Conservation (phyloP, 305 asterid genomes). For the Striga hermonthica region DNA sequence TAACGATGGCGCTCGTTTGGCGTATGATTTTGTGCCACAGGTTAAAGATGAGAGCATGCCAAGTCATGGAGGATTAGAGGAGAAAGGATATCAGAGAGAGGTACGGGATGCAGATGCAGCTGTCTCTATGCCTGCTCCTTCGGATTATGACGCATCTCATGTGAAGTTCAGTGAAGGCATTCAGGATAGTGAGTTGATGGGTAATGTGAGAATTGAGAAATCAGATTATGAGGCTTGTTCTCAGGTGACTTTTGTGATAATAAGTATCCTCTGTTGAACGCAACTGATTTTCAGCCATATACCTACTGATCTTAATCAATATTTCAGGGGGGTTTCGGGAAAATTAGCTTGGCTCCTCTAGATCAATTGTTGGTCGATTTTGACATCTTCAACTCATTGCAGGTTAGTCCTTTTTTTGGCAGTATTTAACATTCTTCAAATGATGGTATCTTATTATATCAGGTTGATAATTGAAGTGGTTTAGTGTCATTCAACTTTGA, state of each 20-base stretch:
- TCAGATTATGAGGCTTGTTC: slow-evolving; percentile 51
- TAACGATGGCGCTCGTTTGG: slow-evolving; percentile 47
- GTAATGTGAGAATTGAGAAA: slow-evolving; percentile 42
- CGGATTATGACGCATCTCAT: slow-evolving; percentile 38
- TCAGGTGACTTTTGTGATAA: neutral
- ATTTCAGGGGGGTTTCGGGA: slow-evolving; percentile 44
- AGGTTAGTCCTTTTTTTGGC: slow-evolving; percentile 40
- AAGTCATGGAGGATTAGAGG: slow-evolving; percentile 34
- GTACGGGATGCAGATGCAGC: slow-evolving; percentile 33
- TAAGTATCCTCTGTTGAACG: neutral
- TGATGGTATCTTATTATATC: neutral
- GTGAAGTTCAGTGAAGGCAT: slow-evolving; percentile 40
- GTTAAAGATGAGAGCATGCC: slow-evolving; percentile 34
- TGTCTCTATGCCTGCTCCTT: slow-evolving; percentile 32
- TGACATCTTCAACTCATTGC: slow-evolving; percentile 57
- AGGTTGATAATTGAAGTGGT: neutral
- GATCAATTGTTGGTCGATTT: slow-evolving; percentile 49
- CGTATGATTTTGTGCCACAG: slow-evolving; percentile 40
- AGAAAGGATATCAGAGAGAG: slow-evolving; percentile 35
- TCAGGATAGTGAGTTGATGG: slow-evolving; percentile 46
- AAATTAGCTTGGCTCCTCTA: slow-evolving; percentile 41
- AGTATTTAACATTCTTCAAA: slow-evolving; percentile 2
- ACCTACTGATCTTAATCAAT: slow-evolving; percentile 20
- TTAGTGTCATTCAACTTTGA: neutral
- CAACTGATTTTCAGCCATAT: neutral